phyloP scores from a whole-genome alignment of 345 rosid genomes.

The Acer yangbiense region DNA sequence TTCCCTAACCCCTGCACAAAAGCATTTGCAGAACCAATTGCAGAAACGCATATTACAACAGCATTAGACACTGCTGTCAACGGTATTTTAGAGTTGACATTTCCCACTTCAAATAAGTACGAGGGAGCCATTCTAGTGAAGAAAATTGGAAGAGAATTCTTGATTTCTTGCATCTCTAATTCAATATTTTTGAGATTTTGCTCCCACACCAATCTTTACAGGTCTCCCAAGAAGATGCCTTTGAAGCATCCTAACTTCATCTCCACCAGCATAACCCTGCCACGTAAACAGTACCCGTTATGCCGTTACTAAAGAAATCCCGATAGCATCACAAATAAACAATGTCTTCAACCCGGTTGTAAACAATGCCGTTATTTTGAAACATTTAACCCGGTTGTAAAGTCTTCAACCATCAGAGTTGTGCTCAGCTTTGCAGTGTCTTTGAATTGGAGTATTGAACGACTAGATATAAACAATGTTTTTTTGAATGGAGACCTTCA shows the following conservation, averaged over 20 bases:
- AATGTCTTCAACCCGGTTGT: too few relatives aligned
- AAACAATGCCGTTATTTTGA: too few relatives aligned
- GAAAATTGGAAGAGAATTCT: conserved; percentile 55
- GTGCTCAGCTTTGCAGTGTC: too few relatives aligned
- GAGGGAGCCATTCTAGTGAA: conserved; percentile 62
- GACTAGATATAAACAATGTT: too few relatives aligned
- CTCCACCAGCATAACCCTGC: conserved; percentile 92
- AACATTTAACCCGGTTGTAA: too few relatives aligned
- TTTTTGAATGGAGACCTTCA: too few relatives aligned
- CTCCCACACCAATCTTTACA: conserved; percentile 64
- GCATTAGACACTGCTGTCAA: conserved; percentile 38
- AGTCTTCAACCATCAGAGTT: too few relatives aligned
- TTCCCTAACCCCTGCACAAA: conserved; percentile 53
- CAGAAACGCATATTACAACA: conserved; percentile 66
- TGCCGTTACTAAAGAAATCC: not conserved
- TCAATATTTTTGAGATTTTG: conserved; percentile 48
- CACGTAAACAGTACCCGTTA: not conserved
- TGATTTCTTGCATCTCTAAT: conserved; percentile 45
- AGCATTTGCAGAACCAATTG: conserved; percentile 72
- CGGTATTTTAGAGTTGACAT: conserved; percentile 38
- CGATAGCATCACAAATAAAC: not conserved
- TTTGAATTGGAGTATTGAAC: too few relatives aligned
- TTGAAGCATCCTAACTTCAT: conserved; percentile 80
- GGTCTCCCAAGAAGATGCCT: conserved; percentile 57
- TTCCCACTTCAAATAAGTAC: conserved; percentile 50